Evolutionary conservation across 352 stramenopile species (phyloP).

Genomic region (Phytophthora lateralis): DNA sequence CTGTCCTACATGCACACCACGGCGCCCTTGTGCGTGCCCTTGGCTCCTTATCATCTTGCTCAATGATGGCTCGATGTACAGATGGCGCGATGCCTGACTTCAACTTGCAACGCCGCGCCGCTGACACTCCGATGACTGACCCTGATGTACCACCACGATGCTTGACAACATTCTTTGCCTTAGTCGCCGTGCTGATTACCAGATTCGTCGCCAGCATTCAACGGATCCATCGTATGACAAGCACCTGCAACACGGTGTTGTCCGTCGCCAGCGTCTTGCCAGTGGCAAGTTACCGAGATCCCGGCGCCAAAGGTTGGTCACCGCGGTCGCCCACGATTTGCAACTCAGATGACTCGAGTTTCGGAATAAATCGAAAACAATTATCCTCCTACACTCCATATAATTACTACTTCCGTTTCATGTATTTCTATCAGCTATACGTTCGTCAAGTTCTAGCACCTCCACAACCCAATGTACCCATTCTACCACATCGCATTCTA

Average conservation of each 20-base stretch:
- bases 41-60: too few species aligned
- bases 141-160: too few species aligned
- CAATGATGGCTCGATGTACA: too few species aligned
- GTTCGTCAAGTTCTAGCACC: background rate
- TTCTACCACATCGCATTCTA: background rate
- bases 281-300: background rate
- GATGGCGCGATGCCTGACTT: too few species aligned
- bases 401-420: background rate
- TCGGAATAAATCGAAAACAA: background rate
- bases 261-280: background rate
- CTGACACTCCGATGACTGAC: too few species aligned
- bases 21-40: too few species aligned
- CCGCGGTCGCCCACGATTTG: slow-evolving; percentile 19
- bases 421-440: slow-evolving; percentile 2
- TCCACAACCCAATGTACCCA: background rate
- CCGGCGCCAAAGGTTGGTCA: slow-evolving; percentile 2
- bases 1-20: too few species aligned
- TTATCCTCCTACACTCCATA: background rate
- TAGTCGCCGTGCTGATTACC: too few species aligned
- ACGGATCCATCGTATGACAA: background rate
- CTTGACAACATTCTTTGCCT: too few species aligned
- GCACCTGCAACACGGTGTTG: background rate
- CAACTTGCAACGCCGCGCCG: too few species aligned
- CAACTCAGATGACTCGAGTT: slow-evolving; percentile 13
- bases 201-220: too few species aligned